Evolutionary conservation across 2,329 filamentous ascomycete genomes (phyloP).

Genomic region (Scedosporium boydii): DNA sequence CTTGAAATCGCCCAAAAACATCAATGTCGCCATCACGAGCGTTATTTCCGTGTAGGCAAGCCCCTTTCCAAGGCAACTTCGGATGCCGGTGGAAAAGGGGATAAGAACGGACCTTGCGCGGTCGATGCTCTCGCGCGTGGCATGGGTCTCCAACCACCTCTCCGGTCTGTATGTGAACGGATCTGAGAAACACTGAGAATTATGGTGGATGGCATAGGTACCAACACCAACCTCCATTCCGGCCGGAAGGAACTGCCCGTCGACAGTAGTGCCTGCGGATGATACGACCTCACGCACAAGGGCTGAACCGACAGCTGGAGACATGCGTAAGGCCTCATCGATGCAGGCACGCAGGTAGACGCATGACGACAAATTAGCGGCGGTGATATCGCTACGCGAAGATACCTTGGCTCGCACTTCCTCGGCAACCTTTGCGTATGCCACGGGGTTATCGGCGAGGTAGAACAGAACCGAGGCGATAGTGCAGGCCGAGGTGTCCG

Average conservation of each 20-base stretch:
- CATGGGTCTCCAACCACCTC: not conserved
- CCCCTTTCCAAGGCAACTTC: not conserved
- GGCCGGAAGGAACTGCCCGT: constrained; percentile 6
- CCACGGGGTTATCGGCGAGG: constrained; percentile 20
- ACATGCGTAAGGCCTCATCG: no score
- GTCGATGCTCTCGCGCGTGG: not conserved
- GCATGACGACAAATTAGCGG: no score
- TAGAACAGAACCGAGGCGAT: constrained; percentile 29
- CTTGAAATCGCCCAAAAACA: not conserved
- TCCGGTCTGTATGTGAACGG: not conserved
- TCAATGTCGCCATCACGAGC: not conserved
- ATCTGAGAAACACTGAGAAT: constrained; percentile 9
- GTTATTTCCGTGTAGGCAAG: not conserved
- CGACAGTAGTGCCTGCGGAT: constrained; percentile 6
- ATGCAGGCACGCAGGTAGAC: no score
- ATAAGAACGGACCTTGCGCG: not conserved
- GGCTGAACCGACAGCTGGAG: not conserved
- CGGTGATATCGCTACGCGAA: constrained; percentile 11
- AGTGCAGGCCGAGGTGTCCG: constrained; percentile 29
- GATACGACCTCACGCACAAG: constrained; percentile 1
- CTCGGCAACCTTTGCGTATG: constrained; percentile 17
- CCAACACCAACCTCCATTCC: constrained; percentile 10
- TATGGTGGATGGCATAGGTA: constrained; percentile 11
- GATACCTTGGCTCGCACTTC: constrained; percentile 22
- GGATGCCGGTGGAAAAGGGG: not conserved